Percentiles rank a stretch among this genome's conserved stretches.
phyloP scores from a whole-genome alignment of 2,329 filamentous ascomycete species.

The Capronia coronata region DNA sequence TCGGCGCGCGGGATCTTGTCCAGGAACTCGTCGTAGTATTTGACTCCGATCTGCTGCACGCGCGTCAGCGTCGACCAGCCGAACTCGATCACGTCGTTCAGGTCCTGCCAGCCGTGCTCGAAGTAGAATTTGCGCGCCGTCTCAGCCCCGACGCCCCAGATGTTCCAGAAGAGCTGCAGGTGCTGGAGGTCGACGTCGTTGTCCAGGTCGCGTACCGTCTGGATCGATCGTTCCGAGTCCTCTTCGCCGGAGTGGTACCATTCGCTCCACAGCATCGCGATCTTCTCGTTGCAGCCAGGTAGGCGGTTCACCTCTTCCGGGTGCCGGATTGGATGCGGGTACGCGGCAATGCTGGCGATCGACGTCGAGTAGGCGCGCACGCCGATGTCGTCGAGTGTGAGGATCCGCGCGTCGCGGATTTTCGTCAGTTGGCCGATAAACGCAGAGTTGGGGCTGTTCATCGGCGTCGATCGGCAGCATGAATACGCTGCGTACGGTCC shows the following conservation, averaged over 20 bases:
- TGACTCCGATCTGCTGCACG: slow-evolving; percentile 87
- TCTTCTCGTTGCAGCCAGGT: slow-evolving; percentile 75
- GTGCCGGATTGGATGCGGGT: slow-evolving; percentile 55
- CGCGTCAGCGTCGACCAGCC: slow-evolving; percentile 70
- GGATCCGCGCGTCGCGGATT: slow-evolving; percentile 63
- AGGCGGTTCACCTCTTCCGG: slow-evolving; percentile 47
- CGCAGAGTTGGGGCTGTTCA: slow-evolving; percentile 61
- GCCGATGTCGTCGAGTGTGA: slow-evolving; percentile 70
- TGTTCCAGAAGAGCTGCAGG: slow-evolving; percentile 67
- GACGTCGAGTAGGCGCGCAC: slow-evolving; percentile 80
- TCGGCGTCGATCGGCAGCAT: slow-evolving; percentile 70
- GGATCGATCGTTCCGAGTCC: slow-evolving; percentile 48
- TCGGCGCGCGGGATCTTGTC: slow-evolving; percentile 65
- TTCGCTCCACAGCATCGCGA: slow-evolving; percentile 69
- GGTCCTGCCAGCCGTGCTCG: slow-evolving; percentile 66
- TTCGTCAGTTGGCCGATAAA: slow-evolving; percentile 71
- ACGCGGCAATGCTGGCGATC: slow-evolving; percentile 76
- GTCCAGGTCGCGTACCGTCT: slow-evolving; percentile 59
- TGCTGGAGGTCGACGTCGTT: slow-evolving; percentile 58
- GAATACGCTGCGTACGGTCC: slow-evolving; percentile 59
- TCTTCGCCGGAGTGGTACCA: slow-evolving; percentile 51
- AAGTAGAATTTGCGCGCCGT: slow-evolving; percentile 77
- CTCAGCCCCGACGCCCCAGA: slow-evolving; percentile 84
- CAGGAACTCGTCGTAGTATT: slow-evolving; percentile 83
- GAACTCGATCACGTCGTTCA: slow-evolving; percentile 78